These are phyloP conservation scores for Pezicula carpinea DNA, from an alignment of 2,329 filamentous ascomycete species.

Conservation along the genomic window DNA sequence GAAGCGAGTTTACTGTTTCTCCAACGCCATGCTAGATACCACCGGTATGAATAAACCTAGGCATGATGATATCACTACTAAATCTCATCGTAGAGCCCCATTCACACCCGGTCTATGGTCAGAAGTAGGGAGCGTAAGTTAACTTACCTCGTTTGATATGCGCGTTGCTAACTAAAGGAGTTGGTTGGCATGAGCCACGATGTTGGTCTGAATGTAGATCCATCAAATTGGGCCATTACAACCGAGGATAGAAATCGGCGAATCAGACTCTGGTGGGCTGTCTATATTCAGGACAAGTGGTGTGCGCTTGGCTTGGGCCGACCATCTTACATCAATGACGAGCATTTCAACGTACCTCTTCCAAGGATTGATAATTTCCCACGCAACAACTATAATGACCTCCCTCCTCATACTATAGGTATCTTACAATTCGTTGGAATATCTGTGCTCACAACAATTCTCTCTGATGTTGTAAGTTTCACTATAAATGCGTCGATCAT, in stretches of 20 bases:
- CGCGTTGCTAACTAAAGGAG: background rate
- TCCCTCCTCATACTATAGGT: conserved; percentile 26
- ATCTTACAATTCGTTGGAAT: conserved; percentile 39
- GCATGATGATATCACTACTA: background rate
- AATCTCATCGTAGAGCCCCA: background rate
- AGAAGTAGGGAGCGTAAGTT: conserved; percentile 6
- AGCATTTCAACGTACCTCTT: conserved; percentile 27
- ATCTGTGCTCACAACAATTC: conserved; percentile 41
- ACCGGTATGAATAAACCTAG: background rate
- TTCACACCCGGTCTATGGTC: conserved; percentile 5
- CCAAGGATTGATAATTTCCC: conserved; percentile 36
- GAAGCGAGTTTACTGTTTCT: conserved; percentile 4
- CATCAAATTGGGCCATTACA: conserved; percentile 14
- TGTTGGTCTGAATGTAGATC: conserved; percentile 17
- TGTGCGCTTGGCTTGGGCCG: conserved; percentile 50
- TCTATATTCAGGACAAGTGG: conserved; percentile 62
- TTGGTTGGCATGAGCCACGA: conserved; percentile 12
- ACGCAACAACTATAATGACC: conserved; percentile 27
- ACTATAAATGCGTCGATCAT: too few species aligned
- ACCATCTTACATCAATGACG: conserved; percentile 33
- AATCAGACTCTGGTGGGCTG: conserved; percentile 56
- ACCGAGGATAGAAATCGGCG: conserved; percentile 28
- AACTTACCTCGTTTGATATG: background rate
- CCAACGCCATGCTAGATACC: conserved; percentile 3
- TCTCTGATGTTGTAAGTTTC: conserved; percentile 40